Conservation (phyloP, 1,284 basidiomycete genomes). For the Leccinum griseonigrum region DNA sequence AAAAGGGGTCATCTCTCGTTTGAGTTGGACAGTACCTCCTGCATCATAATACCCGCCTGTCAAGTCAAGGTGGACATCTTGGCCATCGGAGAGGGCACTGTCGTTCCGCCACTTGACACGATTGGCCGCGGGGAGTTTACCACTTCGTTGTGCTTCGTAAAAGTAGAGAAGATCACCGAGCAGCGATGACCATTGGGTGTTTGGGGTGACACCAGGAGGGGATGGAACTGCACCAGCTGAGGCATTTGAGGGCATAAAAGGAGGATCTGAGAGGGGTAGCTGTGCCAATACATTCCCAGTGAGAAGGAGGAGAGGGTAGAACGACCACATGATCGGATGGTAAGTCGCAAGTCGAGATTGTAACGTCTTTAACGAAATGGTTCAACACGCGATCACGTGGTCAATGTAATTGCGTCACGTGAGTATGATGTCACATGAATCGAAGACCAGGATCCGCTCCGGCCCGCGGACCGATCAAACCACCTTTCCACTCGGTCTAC, state of each 20-base stretch:
- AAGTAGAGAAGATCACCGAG: conserved; percentile 84
- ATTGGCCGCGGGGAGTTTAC: conserved; percentile 65
- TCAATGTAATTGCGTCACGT: conserved; percentile 8
- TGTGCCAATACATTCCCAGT: conserved; percentile 41
- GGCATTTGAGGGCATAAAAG: conserved; percentile 62
- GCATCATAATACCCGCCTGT: conserved; percentile 91
- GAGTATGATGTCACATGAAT: conserved; percentile 15
- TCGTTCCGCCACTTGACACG: conserved; percentile 87
- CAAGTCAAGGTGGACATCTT: conserved; percentile 72
- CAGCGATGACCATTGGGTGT: conserved; percentile 77
- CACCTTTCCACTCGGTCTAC: too few species aligned
- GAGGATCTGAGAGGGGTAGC: conserved; percentile 57
- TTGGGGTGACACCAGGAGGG: conserved; percentile 43
- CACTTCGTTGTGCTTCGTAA: conserved; percentile 89
- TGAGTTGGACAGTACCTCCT: conserved; percentile 51
- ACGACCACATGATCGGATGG: conserved; percentile 21
- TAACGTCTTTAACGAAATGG: not conserved
- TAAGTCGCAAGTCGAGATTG: conserved; percentile 4
- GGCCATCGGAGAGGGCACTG: conserved; percentile 74
- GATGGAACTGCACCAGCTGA: conserved; percentile 56
- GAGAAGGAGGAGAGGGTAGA: conserved; percentile 20
- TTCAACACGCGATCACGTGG: conserved; percentile 26
- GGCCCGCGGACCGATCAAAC: conserved; percentile 10
- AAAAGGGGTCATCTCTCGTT: conserved; percentile 1
- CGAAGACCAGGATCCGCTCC: not conserved